A percentile compares a stretch with the other conserved stretches of the same genome.
Evolutionary conservation across 805 yeast species (phyloP).

Genomic region (Saccharomycopsis sp.): DNA sequence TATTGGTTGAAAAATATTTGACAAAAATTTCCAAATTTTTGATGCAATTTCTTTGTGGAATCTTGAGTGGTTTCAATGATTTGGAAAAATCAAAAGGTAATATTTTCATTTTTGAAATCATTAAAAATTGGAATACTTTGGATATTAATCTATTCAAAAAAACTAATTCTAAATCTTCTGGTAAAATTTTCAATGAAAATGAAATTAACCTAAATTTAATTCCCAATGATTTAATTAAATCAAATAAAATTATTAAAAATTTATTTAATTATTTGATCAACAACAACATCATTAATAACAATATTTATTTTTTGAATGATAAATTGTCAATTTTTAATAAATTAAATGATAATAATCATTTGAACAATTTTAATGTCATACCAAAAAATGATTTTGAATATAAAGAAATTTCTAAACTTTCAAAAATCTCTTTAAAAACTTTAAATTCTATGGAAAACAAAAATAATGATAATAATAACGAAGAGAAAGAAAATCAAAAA

Average conservation of each 20-base stretch:
- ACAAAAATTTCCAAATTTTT: conserved; percentile 33
- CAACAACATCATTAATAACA: neutral
- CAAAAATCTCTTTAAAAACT: neutral
- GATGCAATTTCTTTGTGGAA: conserved; percentile 48
- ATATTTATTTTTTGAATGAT: conserved; percentile 2
- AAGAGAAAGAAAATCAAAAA: conserved; percentile 4
- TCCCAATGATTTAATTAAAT: neutral
- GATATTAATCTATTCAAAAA: conserved; percentile 10
- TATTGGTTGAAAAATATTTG: conserved; percentile 18
- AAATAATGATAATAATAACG: neutral
- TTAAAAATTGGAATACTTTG: conserved; percentile 37
- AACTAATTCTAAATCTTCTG: neutral
- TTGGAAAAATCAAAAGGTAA: conserved; percentile 39
- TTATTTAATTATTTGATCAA: neutral
- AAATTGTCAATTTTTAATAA: conserved; percentile 7
- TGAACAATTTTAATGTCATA: conserved; percentile 15
- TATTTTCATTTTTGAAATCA: conserved; percentile 41
- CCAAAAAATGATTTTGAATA: conserved; percentile 6
- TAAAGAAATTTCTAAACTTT: neutral
- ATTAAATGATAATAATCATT: conserved; percentile 3
- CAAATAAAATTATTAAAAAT: neutral
- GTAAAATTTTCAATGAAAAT: neutral
- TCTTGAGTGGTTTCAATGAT: conserved; percentile 30
- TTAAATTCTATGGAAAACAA: neutral
- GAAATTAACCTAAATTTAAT: neutral